Evolutionary conservation across 148 eudicot genomes (phyloP).

Genomic region (Rhododendron simsii): DNA sequence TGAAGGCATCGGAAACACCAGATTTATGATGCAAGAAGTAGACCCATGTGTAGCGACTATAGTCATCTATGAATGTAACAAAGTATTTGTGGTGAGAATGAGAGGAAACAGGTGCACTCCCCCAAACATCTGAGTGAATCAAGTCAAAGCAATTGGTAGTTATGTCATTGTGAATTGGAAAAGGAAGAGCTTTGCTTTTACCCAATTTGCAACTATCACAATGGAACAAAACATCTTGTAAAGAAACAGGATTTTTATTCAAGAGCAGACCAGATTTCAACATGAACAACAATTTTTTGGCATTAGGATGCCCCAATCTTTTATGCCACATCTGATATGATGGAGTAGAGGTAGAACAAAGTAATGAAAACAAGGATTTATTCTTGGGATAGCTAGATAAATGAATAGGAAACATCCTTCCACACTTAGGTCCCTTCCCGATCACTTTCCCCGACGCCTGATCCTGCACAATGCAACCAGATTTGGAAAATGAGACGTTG

Average conservation of each 20-base stretch:
- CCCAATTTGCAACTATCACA: neutral
- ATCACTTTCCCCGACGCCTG: neutral
- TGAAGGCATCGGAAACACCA: neutral
- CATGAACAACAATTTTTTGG: neutral
- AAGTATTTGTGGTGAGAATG: neutral
- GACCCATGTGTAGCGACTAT: neutral
- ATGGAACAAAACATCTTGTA: neutral
- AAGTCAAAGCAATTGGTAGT: neutral
- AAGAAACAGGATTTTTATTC: neutral
- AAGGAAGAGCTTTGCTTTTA: neutral
- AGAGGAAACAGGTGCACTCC: neutral
- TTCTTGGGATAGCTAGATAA: neutral
- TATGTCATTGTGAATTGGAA: neutral
- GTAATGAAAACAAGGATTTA: neutral
- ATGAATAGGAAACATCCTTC: neutral
- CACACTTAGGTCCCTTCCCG: neutral
- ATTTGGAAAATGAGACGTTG: neutral
- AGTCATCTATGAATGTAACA: neutral
- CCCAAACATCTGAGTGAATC: neutral
- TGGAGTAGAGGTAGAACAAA: neutral
- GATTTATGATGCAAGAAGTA: neutral
- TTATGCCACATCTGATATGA: no score
- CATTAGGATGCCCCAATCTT: neutral
- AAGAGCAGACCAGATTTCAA: neutral
- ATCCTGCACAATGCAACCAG: neutral